A percentile compares a stretch with the other conserved stretches of the same genome.
These are phyloP conservation scores for Thalassiosira exigua DNA, from an alignment of 352 stramenopile species.

Conservation along the genomic window DNA sequence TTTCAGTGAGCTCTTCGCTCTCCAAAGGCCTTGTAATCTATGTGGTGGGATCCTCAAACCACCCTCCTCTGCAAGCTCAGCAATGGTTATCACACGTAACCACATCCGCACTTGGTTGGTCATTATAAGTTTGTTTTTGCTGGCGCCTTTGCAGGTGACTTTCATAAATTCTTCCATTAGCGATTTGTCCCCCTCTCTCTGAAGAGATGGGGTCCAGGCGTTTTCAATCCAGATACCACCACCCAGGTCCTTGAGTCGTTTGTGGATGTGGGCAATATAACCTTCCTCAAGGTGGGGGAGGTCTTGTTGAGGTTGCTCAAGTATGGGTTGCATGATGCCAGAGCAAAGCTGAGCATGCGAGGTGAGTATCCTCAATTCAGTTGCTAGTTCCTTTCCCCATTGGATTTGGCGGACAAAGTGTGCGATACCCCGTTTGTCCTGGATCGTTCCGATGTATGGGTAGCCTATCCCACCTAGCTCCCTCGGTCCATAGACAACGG, in stretches of 20 bases:
- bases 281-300: conserved; percentile 4
- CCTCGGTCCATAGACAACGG: not conserved
- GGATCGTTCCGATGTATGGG: conserved; percentile 12
- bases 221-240: conserved; percentile 25
- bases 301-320: conserved; percentile 2
- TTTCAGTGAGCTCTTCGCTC: not conserved
- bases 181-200: conserved; percentile 1
- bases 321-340: conserved; percentile 1
- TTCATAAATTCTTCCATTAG: conserved; percentile 27
- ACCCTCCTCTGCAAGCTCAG: not conserved
- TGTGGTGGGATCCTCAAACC: not conserved
- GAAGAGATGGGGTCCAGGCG: conserved; percentile 11
- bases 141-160: not conserved
- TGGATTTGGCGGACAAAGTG: conserved; percentile 16
- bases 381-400: conserved; percentile 11
- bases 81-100: not conserved
- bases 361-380: conserved; percentile 12
- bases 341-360: conserved; percentile 11
- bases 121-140: not conserved
- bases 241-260: not conserved
- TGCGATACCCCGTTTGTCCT: conserved; percentile 16
- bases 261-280: not conserved
- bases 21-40: not conserved
- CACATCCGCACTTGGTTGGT: conserved; percentile 4
- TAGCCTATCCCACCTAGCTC: not conserved